phyloP scores from a whole-genome alignment of 148 eudicot genomes.

The Rhododendron ovatum region DNA sequence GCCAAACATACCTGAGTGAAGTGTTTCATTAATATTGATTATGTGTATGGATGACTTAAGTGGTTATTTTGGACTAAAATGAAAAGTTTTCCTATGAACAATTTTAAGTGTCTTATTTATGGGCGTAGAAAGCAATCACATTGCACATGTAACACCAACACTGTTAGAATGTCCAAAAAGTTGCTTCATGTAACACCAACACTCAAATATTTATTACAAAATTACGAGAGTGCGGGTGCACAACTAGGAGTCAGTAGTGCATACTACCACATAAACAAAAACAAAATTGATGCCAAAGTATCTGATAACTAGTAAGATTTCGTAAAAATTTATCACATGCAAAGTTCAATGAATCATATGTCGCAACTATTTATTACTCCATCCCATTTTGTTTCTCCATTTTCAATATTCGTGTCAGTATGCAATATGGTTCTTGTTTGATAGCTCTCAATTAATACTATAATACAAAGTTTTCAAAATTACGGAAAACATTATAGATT shows the following conservation, averaged over 20 bases:
- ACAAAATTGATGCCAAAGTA: background rate
- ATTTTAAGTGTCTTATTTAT: background rate
- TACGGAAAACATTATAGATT: no score
- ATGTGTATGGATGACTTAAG: no score
- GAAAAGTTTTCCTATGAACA: background rate
- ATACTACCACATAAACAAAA: background rate
- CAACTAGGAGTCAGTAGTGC: background rate
- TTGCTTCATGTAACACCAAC: background rate
- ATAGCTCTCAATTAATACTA: no score
- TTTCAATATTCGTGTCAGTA: no score
- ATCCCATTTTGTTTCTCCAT: no score
- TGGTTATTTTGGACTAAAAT: no score
- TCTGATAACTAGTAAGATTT: background rate
- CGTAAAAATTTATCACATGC: background rate
- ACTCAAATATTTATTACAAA: background rate
- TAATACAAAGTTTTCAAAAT: no score
- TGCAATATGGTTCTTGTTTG: no score
- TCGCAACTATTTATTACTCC: background rate
- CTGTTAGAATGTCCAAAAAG: background rate
- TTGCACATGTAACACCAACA: background rate
- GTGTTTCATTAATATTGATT: no score
- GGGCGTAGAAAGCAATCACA: background rate
- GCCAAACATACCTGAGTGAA: no score
- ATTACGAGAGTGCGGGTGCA: background rate
- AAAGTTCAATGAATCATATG: background rate